Evolutionary conservation across 129 eudicot genomes (phyloP), one percentile per base, ranked within the genome.

Genomic region (Rutidosis leptorrhynchoides): DNA sequence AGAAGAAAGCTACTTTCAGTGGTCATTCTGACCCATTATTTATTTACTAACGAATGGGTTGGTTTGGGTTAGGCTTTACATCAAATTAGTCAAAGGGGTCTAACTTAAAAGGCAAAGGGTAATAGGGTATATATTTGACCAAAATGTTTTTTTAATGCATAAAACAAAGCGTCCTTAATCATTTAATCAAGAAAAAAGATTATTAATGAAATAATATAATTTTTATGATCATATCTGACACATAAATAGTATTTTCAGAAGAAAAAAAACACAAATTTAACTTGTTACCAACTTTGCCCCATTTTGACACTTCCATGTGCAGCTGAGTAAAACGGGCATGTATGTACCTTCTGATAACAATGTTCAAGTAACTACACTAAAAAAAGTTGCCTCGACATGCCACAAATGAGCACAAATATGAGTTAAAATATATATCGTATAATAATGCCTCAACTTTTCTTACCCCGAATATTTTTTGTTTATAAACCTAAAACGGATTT

Each of bases 1-100:
- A 28, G 33, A 70, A 4, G 12, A 43, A 69, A 58, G 8, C n/a
- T n/a, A n/a, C n/a, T n/a, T n/a, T n/a, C n/a, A n/a, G 46, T 40
- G 46, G 46, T 12, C 46, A 40, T 40, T 12, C 1, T 40, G 16
- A 40, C 46, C 46, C 46, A n/a, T n/a, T n/a, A n/a, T n/a, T n/a
- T n/a, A 35, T 35, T 32, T 35, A 35, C 42, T 35, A 35, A 35
- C 12, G n/a, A 11, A 40, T 40, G 46, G 46, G 16, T 40, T 11
- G 16, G 46, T 40, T 40, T 16, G n/a, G 46, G n/a, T 40, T 12
- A 40, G n/a, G 5, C n/a, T 40, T 40, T 11, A 11, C 12, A 4
- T 40, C 46, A 10, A 40, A 40, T 40, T 4, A 40, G 46, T 40
- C 46, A 12, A 40, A n/a, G n/a, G n/a, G n/a, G n/a, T n/a, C n/a